These are phyloP conservation scores for Pseudonitzschia multiseries DNA, from an alignment of 108 stramenopile genomes.

Conservation along the genomic window DNA sequence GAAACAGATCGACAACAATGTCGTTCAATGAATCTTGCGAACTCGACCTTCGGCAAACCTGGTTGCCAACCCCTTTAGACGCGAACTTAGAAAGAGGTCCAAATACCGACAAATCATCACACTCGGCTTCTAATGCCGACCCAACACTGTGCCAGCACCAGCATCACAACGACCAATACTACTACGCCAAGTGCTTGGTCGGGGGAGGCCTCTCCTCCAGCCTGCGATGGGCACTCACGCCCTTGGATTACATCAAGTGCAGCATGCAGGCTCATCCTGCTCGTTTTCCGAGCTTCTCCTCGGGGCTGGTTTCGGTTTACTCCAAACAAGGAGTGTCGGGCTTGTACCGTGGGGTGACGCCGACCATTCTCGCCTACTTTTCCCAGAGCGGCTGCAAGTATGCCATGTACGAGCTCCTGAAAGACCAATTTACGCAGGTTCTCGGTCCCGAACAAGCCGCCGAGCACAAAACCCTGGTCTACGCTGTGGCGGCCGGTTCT, in stretches of 20 bases:
- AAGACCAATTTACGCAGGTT: constrained; percentile 18
- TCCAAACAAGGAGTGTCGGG: constrained; percentile 22
- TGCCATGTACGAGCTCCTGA: constrained; percentile 38
- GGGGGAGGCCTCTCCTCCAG: constrained; percentile 22
- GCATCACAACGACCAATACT: not conserved
- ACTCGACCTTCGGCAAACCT: not conserved
- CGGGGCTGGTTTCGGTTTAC: constrained; percentile 17
- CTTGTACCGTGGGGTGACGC: constrained; percentile 24
- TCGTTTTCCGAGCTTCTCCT: constrained; percentile 20
- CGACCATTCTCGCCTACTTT: constrained; percentile 22
- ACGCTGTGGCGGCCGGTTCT: constrained; percentile 22
- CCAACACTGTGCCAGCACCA: not conserved
- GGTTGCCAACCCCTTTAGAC: not conserved
- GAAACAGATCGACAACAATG: not conserved
- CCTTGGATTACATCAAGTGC: constrained; percentile 32
- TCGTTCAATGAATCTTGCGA: not conserved
- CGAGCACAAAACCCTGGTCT: constrained; percentile 22
- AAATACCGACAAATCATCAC: not conserved
- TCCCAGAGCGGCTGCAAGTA: constrained; percentile 37
- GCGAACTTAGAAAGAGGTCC: not conserved
- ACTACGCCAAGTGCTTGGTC: constrained; percentile 14
- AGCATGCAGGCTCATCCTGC: constrained; percentile 31
- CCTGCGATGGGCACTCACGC: constrained; percentile 33
- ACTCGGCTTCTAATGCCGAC: not conserved
- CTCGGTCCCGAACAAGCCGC: constrained; percentile 20